These are phyloP conservation scores for Teratosphaeria epicoccoides DNA, from an alignment of 2,329 filamentous ascomycete genomes.

Conservation along the genomic window DNA sequence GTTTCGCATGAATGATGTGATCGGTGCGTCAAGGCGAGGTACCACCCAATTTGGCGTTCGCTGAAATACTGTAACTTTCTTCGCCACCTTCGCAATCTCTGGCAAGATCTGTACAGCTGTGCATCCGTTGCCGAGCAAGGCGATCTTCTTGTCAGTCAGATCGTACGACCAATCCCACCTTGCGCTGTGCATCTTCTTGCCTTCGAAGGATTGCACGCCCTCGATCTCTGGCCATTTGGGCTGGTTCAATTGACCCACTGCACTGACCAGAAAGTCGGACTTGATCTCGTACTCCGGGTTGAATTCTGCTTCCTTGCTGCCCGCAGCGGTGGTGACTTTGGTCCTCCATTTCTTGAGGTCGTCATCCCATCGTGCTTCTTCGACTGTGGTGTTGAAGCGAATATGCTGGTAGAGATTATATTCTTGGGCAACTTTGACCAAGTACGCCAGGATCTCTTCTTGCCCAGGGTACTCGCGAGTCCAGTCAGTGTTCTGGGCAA, in stretches of 20 bases:
- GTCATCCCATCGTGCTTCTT: conserved; percentile 46
- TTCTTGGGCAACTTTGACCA: conserved; percentile 43
- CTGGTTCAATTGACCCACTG: conserved; percentile 49
- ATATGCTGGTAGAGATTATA: conserved; percentile 47
- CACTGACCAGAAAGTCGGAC: conserved; percentile 47
- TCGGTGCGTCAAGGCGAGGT: conserved; percentile 40
- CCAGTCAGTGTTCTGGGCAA: conserved; percentile 50
- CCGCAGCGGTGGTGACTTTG: conserved; percentile 38
- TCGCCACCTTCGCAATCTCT: conserved; percentile 42
- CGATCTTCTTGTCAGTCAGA: conserved; percentile 44
- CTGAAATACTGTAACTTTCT: conserved; percentile 45
- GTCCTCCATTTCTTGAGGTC: conserved; percentile 41
- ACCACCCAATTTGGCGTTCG: conserved; percentile 50
- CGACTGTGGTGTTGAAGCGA: conserved; percentile 46
- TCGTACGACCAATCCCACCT: conserved; percentile 52
- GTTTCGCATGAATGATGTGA: conserved; percentile 33
- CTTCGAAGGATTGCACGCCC: conserved; percentile 39
- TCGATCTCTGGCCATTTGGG: conserved; percentile 41
- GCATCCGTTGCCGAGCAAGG: conserved; percentile 50
- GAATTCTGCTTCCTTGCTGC: conserved; percentile 46
- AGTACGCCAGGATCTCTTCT: conserved; percentile 49
- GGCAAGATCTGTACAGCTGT: conserved; percentile 50
- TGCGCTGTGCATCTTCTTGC: conserved; percentile 47
- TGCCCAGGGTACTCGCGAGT: conserved; percentile 46
- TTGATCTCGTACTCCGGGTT: conserved; percentile 41